Conservation (phyloP, 2,329 filamentous ascomycete genomes). For the Ceratocystis huliohia region DNA sequence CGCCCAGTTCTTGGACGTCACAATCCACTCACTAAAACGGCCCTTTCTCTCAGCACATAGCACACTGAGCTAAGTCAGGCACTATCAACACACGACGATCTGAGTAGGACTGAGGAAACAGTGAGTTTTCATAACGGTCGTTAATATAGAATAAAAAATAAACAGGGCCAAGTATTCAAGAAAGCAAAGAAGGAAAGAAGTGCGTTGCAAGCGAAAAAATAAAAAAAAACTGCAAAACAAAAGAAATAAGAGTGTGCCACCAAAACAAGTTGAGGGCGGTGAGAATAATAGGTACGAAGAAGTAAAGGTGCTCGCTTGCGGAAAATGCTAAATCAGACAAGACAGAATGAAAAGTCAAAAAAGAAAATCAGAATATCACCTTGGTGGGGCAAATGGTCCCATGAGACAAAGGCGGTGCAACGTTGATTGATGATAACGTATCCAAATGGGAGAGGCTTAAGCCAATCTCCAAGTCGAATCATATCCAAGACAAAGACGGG, state of each 20-base stretch:
- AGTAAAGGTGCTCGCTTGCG: conserved; percentile 13
- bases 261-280: background rate
- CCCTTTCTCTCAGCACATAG: background rate
- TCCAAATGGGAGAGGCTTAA: no score
- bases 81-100: conserved; percentile 1
- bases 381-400: background rate
- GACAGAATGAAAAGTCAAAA: conserved; percentile 5
- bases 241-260: background rate
- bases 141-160: conserved; percentile 10
- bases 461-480: no score
- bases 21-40: background rate
- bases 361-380: background rate
- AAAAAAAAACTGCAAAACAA: conserved; percentile 1
- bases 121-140: conserved; percentile 13
- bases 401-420: no score
- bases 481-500: background rate
- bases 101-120: background rate
- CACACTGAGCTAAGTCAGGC: background rate
- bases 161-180: background rate
- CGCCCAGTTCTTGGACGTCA: background rate
- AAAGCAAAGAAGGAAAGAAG: background rate
- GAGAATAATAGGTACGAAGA: background rate
- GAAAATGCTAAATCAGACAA: conserved; percentile 9
- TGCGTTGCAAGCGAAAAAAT: background rate
- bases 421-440: no score